Base-by-base conservation (phyloP, 345 rosid species). In the Gossypium australe region DNA sequence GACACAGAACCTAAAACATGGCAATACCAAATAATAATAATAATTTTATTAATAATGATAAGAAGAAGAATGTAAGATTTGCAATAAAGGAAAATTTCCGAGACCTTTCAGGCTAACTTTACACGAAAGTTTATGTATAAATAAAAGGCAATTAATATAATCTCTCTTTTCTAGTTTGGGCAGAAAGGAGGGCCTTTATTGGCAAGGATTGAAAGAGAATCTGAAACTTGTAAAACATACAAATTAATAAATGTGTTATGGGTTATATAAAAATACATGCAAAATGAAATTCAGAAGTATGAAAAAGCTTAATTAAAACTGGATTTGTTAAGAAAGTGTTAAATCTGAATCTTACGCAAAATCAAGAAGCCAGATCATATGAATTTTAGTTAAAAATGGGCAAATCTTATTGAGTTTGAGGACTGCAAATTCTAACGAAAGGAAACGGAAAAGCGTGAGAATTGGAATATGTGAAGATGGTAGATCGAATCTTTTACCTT, bases 1-100 rank as follows among this genome's bases (percentile, higher is more conserved):
- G 84, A 79, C 76, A 78, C 81, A 73, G 67, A 75, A 76, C 81
- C 85, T 79, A 83, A 74, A 79, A 73, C 18, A 47, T n/a, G 24
- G 48, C 11, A 57, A 52, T n/a, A 56, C 48, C 10, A 25, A 71
- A 34, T 41, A 43, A 62, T 11, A 43, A 62, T 11, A 34, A 5
- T 5, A 34, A 2, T 29, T 14, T 61, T 11, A 34, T 34, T 34
- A 10, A 3, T 22, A 57, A 44, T 3, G 12, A 18, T 2, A 47
- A 60, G 3, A 41, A 22, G 3, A 2, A 7, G 3, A 8, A 38
- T 7, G 2, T 9, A 67, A 45, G 56, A 47, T 48, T 48, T 17
- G n/a, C 43, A 67, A 67, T 1, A 52, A 16, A 17, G 8, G 57
- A 34, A 34, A 34, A 34, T 5, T 63, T 9, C 3, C 25, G 48